Evolutionary conservation across 1,284 basidiomycete genomes (phyloP).

Genomic region (Trametes sp.): DNA sequence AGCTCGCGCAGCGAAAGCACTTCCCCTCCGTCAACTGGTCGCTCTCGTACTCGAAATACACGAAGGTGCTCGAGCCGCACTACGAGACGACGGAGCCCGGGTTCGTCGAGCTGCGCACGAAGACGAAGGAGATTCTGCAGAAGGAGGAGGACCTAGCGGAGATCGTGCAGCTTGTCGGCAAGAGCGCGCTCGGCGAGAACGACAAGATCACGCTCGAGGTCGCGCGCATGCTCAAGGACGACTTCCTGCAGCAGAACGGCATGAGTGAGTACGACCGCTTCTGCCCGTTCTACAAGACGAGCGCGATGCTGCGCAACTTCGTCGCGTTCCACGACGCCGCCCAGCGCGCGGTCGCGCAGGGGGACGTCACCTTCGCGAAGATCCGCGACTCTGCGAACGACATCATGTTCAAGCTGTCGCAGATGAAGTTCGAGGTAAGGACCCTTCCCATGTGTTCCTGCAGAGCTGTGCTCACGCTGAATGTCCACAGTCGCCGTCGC

Average conservation of each 20-base stretch:
- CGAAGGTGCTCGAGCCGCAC: constrained; percentile 92
- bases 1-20: constrained; percentile 96
- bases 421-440: constrained; percentile 96
- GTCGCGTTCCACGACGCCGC: constrained; percentile 95
- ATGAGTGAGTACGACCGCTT: constrained; percentile 98
- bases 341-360: constrained; percentile 83
- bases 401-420: constrained; percentile 94
- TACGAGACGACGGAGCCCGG: constrained; percentile 93
- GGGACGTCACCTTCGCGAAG: constrained; percentile 92
- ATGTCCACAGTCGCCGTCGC: constrained; percentile 73
- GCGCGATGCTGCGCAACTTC: constrained; percentile 95
- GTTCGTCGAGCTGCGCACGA: constrained; percentile 91
- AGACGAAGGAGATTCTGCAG: constrained; percentile 96
- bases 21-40: constrained; percentile 99
- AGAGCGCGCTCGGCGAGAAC: constrained; percentile 95
- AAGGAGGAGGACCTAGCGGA: constrained; percentile 99
- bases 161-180: constrained; percentile 99
- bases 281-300: constrained; percentile 99
- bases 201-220: constrained; percentile 99
- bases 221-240: constrained; percentile 96
- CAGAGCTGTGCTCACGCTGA: not conserved
- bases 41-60: constrained; percentile 98
- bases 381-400: constrained; percentile 91
- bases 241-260: constrained; percentile 99
- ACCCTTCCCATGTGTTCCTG: not conserved